Evolutionary conservation across 208 protist genomes (phyloP).

Genomic region (Porcisia hertigi): DNA sequence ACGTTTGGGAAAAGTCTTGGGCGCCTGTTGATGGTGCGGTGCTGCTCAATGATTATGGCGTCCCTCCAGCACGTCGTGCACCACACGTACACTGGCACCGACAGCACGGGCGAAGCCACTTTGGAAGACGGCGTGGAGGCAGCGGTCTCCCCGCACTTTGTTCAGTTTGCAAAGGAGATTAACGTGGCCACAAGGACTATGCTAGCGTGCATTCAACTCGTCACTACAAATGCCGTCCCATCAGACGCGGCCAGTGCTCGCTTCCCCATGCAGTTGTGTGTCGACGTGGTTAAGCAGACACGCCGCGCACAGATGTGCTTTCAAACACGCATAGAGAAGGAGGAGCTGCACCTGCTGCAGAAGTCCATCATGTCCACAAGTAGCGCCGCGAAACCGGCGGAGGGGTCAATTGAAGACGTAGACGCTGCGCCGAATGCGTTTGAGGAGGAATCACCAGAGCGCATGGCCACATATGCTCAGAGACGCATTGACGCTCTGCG

Average conservation of each 20-base stretch:
- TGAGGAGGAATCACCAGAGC: constrained; percentile 17
- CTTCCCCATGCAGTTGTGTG: constrained; percentile 68
- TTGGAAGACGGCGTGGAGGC: background rate
- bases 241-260: constrained; percentile 51
- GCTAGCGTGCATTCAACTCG: constrained; percentile 51
- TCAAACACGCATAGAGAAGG: constrained; percentile 39
- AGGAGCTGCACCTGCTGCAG: constrained; percentile 26
- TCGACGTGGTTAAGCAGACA: constrained; percentile 70
- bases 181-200: constrained; percentile 53
- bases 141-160: constrained; percentile 29
- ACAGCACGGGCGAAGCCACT: background rate
- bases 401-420: constrained; percentile 6
- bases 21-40: constrained; percentile 71
- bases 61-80: constrained; percentile 66
- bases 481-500: constrained; percentile 39
- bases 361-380: constrained; percentile 5
- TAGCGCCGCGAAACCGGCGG: background rate
- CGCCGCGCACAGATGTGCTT: constrained; percentile 60
- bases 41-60: constrained; percentile 64
- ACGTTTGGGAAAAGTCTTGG: constrained; percentile 57
- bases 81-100: constrained; percentile 43
- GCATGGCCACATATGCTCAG: constrained; percentile 23
- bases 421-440: constrained; percentile 16
- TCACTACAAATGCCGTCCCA: constrained; percentile 44
- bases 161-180: constrained; percentile 54